Evolutionary conservation across 805 yeast species (phyloP).

Genomic region (Zygosaccharomyces rouxii): DNA sequence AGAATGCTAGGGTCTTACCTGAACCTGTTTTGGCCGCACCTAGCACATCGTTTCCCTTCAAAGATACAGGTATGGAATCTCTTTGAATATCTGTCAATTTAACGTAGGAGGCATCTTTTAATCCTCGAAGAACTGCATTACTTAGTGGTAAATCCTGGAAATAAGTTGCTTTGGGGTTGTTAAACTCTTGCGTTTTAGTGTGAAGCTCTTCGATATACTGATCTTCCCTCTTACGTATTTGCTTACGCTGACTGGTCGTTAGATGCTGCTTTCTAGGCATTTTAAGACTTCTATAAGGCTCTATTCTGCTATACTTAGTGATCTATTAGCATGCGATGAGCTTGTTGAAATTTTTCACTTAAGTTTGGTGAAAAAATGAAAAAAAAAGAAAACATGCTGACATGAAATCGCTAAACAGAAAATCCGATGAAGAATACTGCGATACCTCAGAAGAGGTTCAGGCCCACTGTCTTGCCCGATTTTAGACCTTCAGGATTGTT

Average conservation of each 20-base stretch:
- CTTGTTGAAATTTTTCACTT: constrained; percentile 5
- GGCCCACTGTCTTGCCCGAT: constrained; percentile 17
- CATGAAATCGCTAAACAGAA: background rate
- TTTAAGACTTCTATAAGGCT: background rate
- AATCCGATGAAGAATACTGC: background rate
- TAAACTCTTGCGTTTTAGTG: constrained; percentile 50
- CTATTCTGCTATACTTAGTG: background rate
- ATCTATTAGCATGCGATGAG: constrained; percentile 4
- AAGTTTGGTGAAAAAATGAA: background rate
- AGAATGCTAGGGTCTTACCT: constrained; percentile 84
- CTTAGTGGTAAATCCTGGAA: constrained; percentile 80
- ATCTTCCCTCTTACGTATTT: constrained; percentile 35
- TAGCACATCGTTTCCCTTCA: constrained; percentile 73
- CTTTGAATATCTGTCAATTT: constrained; percentile 83
- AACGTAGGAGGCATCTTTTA: constrained; percentile 72
- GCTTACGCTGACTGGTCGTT: constrained; percentile 38
- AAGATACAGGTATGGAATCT: constrained; percentile 66
- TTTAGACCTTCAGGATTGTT: constrained; percentile 42
- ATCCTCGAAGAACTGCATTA: constrained; percentile 58
- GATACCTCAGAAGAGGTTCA: background rate
- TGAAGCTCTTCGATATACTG: constrained; percentile 43
- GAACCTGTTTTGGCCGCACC: constrained; percentile 86
- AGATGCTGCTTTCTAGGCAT: constrained; percentile 39
- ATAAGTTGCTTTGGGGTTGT: constrained; percentile 41
- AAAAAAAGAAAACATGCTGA: background rate